phyloP scores from a whole-genome alignment of 2,329 filamentous ascomycete genomes.

The Xylaria sp. region DNA sequence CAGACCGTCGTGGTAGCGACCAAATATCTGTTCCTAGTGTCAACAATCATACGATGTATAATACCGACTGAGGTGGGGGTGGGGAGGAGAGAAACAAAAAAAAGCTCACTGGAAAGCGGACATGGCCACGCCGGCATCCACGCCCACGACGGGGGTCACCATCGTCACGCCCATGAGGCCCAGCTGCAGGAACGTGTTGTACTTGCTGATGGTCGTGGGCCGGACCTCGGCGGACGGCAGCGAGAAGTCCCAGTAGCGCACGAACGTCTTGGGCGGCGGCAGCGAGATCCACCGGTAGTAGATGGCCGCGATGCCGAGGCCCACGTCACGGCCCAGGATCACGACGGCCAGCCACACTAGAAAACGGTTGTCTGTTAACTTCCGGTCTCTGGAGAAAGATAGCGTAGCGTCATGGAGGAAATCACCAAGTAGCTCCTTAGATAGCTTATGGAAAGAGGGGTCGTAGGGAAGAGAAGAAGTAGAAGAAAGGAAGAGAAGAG shows the following conservation, averaged over 20 bases:
- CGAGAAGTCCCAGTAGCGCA: constrained; percentile 95
- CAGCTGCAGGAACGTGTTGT: constrained; percentile 92
- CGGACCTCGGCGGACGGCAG: constrained; percentile 84
- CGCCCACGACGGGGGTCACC: constrained; percentile 73
- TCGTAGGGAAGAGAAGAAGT: no score
- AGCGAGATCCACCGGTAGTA: constrained; percentile 97
- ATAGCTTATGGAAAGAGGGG: no score
- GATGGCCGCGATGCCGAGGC: constrained; percentile 80
- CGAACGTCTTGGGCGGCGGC: constrained; percentile 89
- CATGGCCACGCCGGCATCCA: constrained; percentile 58
- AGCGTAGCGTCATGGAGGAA: background rate
- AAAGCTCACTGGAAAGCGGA: constrained; percentile 65
- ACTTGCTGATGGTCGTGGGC: constrained; percentile 82
- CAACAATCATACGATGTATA: constrained; percentile 27
- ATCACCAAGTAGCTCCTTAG: constrained; percentile 1
- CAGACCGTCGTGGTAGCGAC: constrained; percentile 90
- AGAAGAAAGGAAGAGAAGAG: no score
- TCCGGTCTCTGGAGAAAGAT: background rate
- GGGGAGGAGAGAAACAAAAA: constrained; percentile 4
- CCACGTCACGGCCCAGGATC: constrained; percentile 86
- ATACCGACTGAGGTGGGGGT: background rate
- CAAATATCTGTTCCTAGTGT: constrained; percentile 63
- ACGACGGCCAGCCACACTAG: constrained; percentile 84
- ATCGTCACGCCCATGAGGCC: constrained; percentile 84
- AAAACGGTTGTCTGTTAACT: constrained; percentile 6